Conservation (phyloP, 2,329 filamentous ascomycete species). For the Onygenales sp. region DNA sequence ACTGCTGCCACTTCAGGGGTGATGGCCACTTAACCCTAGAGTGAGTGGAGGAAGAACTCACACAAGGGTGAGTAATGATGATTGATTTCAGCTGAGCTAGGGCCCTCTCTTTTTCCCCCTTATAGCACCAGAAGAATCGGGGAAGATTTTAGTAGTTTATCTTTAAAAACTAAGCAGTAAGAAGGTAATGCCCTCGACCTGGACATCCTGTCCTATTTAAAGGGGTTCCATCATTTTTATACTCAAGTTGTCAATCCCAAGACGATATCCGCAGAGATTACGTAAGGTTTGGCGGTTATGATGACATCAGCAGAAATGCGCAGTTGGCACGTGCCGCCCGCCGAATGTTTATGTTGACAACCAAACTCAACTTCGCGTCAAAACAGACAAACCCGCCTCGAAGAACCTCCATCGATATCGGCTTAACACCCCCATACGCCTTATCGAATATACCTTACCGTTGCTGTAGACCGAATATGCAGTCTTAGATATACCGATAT, state of each 20-base stretch:
- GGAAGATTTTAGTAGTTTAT: no score
- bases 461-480: background rate
- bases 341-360: slow-evolving; percentile 33
- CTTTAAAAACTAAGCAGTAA: background rate
- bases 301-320: slow-evolving; percentile 9
- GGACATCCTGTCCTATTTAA: background rate
- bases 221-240: no score
- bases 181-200: background rate
- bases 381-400: slow-evolving; percentile 3
- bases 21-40: no score
- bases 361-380: slow-evolving; percentile 2
- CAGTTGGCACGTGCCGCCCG: slow-evolving; percentile 13
- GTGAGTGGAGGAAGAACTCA: no score
- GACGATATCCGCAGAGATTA: background rate
- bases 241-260: no score
- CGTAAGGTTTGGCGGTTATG: background rate
- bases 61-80: no score
- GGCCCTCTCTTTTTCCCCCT: no score
- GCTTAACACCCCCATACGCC: background rate
- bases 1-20: no score
- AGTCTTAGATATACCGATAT: slow-evolving; percentile 13
- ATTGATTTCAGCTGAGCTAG: no score
- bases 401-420: slow-evolving; percentile 2
- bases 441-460: slow-evolving; percentile 3
- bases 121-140: no score